Evolutionary conservation across 441 rosid genomes (phyloP), one percentile per base, ranked within the genome.

Genomic region (Eutrema salsugineum): DNA sequence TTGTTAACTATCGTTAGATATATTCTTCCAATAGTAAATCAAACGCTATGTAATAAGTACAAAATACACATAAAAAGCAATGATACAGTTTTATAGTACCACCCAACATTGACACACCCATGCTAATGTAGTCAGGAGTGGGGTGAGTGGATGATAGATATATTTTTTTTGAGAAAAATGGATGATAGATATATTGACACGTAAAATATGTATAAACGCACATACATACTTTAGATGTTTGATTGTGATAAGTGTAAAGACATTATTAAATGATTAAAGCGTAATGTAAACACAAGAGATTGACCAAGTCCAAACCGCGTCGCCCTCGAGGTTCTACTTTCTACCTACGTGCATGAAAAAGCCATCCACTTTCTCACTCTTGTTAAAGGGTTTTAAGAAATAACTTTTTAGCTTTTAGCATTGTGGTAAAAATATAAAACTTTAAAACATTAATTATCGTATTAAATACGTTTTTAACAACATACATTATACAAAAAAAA

Each of bases 251-350:
- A 49, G 24, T 59, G 38, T 24, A 66, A 59, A 63, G 15, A 39
- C 30, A 73, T 48, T 48, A n/a, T n/a, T n/a, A n/a, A 66, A 59
- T 67, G 72, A 59, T 42, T 51, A 51, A 67, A 44, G 73, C 16
- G 58, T 68, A 75, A 38, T 61, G 64, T 62, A 68, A 75, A 75
- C 74, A 62, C 59, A 44, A 62, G 27, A 68, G 43, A 12, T 75
- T 75, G 78, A 75, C 73, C 69, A 53, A 75, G 69, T 75, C 78
- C 36, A 61, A 67, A 24, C 48, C 68, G 63, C 63, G 78, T 75
- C 74, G 27, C 73, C 64, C 22, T 75, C 78, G 5, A 50, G 65
- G 70, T 46, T 75, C 57, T 58, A 44, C 70, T 51, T 66, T 55
- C 16, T 66, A 75, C 74, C 16, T 66, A 75, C 74, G 59, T 75